Evolutionary conservation across 1,139 yeast species (phyloP).

Genomic region (Ashbya aceris): DNA sequence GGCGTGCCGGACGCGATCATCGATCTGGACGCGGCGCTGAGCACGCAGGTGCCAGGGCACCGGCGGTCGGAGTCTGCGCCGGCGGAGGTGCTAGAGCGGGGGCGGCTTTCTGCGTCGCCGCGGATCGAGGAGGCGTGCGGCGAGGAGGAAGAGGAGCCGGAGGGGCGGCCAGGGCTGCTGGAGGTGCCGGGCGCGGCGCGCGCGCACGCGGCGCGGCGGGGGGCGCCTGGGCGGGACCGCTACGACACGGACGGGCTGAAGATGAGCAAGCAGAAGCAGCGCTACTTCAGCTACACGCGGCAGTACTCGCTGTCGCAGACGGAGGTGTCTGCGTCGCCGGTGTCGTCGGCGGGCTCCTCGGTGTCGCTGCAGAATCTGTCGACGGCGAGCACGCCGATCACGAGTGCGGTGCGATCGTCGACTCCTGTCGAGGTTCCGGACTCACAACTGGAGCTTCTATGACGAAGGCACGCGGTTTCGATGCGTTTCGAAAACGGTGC

Average conservation of each 20-base stretch:
- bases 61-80: constrained; percentile 45
- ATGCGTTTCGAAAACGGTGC: too few relatives aligned
- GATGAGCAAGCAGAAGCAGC: constrained; percentile 27
- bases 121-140: background rate
- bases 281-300: constrained; percentile 25
- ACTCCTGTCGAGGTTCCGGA: background rate
- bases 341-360: background rate
- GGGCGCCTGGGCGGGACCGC: background rate
- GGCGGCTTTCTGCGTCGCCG: background rate
- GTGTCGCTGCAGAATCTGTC: background rate
- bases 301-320: constrained; percentile 7
- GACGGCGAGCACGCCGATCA: background rate
- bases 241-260: constrained; percentile 19
- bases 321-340: background rate
- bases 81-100: constrained; percentile 30
- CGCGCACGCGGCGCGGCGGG: too few relatives aligned
- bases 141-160: background rate
- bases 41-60: constrained; percentile 30
- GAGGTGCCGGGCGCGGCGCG: too few relatives aligned
- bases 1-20: constrained; percentile 55
- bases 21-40: constrained; percentile 50
- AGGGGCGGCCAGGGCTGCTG: background rate
- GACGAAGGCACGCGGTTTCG: too few relatives aligned
- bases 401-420: background rate
- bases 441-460: too few relatives aligned